phyloP scores from a whole-genome alignment of 306 rosid genomes.

The Nissolia schottii region DNA sequence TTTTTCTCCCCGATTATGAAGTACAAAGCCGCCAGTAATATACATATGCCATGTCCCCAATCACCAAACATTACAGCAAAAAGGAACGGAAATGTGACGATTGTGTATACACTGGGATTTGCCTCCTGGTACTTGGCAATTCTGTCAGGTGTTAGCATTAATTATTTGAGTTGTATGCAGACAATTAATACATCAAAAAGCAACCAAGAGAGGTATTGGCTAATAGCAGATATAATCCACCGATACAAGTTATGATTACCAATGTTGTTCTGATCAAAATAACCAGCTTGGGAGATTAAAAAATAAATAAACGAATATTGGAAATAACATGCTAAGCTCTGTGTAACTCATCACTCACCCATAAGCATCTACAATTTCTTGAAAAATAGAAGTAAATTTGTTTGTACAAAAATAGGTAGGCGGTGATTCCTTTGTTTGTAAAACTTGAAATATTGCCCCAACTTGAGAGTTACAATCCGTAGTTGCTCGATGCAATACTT shows the following conservation, averaged over 20 bases:
- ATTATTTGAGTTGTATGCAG: background rate
- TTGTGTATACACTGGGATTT: slow-evolving; percentile 73
- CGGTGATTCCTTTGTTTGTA: slow-evolving; percentile 61
- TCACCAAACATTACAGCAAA: slow-evolving; percentile 90
- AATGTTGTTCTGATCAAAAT: background rate
- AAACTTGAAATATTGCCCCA: slow-evolving; percentile 64
- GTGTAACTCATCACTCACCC: slow-evolving; percentile 74
- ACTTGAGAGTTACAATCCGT: slow-evolving; percentile 58
- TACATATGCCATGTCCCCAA: slow-evolving; percentile 87
- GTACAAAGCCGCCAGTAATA: slow-evolving; percentile 66
- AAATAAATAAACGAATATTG: background rate
- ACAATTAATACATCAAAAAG: slow-evolving; percentile 2
- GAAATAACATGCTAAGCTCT: background rate
- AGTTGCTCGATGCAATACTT: slow-evolving; percentile 54
- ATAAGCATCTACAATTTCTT: slow-evolving; percentile 83
- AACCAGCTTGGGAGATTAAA: background rate
- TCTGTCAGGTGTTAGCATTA: slow-evolving; percentile 31
- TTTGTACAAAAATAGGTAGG: slow-evolving; percentile 71
- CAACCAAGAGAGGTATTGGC: background rate
- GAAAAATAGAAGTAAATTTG: slow-evolving; percentile 66
- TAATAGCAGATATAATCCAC: slow-evolving; percentile 10
- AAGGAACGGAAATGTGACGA: slow-evolving; percentile 79
- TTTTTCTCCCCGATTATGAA: slow-evolving; percentile 59
- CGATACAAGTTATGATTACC: background rate
- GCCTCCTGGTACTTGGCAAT: slow-evolving; percentile 77